phyloP scores from a whole-genome alignment of 768 basidiomycete genomes.

The Pulveroboletus sp. region DNA sequence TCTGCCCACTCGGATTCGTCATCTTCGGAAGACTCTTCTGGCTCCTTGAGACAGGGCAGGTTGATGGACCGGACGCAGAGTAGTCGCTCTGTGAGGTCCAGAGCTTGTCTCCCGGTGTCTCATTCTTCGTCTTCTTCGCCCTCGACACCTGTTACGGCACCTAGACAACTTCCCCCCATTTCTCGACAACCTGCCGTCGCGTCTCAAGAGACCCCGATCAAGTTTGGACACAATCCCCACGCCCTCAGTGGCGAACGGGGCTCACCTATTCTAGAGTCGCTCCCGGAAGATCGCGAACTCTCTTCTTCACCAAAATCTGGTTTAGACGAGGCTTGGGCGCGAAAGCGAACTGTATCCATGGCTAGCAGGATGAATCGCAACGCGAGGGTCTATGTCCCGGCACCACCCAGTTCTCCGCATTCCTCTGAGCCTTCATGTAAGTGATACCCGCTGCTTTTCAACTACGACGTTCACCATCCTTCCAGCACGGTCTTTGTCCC shows the following conservation, averaged over 20 bases:
- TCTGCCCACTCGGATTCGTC: conserved; percentile 21
- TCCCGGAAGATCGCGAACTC: conserved; percentile 50
- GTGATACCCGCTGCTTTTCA: background rate
- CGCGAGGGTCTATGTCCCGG: conserved; percentile 17
- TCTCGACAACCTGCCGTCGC: conserved; percentile 21
- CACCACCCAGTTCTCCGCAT: conserved; percentile 2
- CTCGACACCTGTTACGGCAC: conserved; percentile 16
- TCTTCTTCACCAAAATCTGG: conserved; percentile 15
- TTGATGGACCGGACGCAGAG: conserved; percentile 3
- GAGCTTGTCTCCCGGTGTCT: conserved; percentile 23
- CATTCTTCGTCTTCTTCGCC: conserved; percentile 24
- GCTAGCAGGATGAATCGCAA: conserved; percentile 15
- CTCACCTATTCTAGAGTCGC: conserved; percentile 36
- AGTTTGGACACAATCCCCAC: conserved; percentile 29
- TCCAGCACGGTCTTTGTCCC: conserved; percentile 17
- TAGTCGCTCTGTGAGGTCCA: conserved; percentile 11
- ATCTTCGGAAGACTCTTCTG: conserved; percentile 21
- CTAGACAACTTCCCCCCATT: conserved; percentile 15
- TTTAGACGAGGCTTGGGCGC: conserved; percentile 3
- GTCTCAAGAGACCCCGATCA: conserved; percentile 20
- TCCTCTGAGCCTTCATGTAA: conserved; percentile 14
- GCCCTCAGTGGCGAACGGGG: conserved; percentile 11
- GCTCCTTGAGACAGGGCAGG: conserved; percentile 5
- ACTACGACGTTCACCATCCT: background rate
- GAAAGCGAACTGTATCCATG: conserved; percentile 16